phyloP scores from a whole-genome alignment of 2,329 filamentous ascomycete genomes.

The Penicillium griseofulvum region DNA sequence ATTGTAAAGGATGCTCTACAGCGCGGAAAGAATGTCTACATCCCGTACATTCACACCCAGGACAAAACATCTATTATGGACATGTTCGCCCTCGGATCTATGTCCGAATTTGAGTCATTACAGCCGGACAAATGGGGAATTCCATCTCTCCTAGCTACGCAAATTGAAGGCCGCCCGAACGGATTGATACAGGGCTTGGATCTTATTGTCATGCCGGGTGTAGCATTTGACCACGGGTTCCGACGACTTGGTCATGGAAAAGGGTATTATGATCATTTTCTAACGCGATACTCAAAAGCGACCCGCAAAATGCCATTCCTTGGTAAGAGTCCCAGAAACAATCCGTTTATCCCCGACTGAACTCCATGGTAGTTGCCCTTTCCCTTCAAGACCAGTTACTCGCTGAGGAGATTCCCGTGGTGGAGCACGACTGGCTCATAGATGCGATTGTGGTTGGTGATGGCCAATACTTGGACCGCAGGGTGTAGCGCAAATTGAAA shows the following conservation, averaged over 20 bases:
- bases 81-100: constrained; percentile 76
- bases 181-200: constrained; percentile 68
- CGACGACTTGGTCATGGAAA: constrained; percentile 87
- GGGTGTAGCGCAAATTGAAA: constrained; percentile 24
- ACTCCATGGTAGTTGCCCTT: constrained; percentile 63
- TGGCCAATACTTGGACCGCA: constrained; percentile 54
- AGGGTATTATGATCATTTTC: constrained; percentile 94
- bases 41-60: constrained; percentile 78
- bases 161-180: constrained; percentile 65
- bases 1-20: constrained; percentile 79
- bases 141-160: constrained; percentile 70
- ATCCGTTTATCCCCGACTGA: constrained; percentile 21
- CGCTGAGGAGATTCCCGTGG: constrained; percentile 67
- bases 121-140: constrained; percentile 87
- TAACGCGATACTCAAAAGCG: constrained; percentile 66
- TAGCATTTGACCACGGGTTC: constrained; percentile 78
- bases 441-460: constrained; percentile 74
- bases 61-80: constrained; percentile 76
- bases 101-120: constrained; percentile 75
- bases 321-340: constrained; percentile 46
- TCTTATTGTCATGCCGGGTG: constrained; percentile 84
- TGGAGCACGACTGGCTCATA: constrained; percentile 72
- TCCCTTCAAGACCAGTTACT: constrained; percentile 85
- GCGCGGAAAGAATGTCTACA: constrained; percentile 79
- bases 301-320: constrained; percentile 55